Conservation (phyloP, 164 flowering plant genomes). For the Tetrastigma voinierianum region DNA sequence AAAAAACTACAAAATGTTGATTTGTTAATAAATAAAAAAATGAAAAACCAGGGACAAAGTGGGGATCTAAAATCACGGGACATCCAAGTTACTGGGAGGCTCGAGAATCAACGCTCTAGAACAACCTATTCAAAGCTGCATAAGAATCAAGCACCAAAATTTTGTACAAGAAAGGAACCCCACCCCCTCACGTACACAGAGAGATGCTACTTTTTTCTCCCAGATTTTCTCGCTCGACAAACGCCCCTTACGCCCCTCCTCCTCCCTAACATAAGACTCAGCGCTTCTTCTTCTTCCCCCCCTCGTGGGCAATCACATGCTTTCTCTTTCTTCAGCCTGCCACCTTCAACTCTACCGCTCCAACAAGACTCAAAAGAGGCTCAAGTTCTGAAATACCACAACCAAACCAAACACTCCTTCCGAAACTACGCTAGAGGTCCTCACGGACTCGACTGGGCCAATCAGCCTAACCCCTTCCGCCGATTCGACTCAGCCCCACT, state of each 20-base stretch:
- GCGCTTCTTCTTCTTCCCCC: too few species aligned
- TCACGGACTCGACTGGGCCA: slow-evolving; percentile 92
- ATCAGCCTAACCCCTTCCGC: slow-evolving; percentile 96
- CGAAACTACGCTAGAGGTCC: slow-evolving; percentile 79
- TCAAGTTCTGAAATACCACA: slow-evolving; percentile 70
- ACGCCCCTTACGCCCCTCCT: slow-evolving; percentile 9
- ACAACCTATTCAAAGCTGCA: too few species aligned
- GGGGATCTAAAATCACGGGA: too few species aligned
- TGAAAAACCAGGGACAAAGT: too few species aligned
- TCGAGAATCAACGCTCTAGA: too few species aligned
- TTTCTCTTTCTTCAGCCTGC: slow-evolving; percentile 28
- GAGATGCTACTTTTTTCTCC: slow-evolving; percentile 20
- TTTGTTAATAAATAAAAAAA: too few species aligned
- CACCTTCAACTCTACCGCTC: slow-evolving; percentile 9
- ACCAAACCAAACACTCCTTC: slow-evolving; percentile 83
- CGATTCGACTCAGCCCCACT: slow-evolving; percentile 65
- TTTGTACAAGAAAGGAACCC: too few species aligned
- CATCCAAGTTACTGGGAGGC: too few species aligned
- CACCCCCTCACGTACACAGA: neutral
- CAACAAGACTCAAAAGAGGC: slow-evolving; percentile 17
- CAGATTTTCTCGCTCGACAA: slow-evolving; percentile 4
- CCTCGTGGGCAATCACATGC: slow-evolving; percentile 19
- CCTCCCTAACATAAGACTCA: neutral
- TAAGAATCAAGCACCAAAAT: too few species aligned
- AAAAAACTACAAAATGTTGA: too few species aligned